A percentile compares a stretch with the other conserved stretches of the same genome.
phyloP scores from a whole-genome alignment of 495 filamentous ascomycete genomes.

The Xylaria curta region DNA sequence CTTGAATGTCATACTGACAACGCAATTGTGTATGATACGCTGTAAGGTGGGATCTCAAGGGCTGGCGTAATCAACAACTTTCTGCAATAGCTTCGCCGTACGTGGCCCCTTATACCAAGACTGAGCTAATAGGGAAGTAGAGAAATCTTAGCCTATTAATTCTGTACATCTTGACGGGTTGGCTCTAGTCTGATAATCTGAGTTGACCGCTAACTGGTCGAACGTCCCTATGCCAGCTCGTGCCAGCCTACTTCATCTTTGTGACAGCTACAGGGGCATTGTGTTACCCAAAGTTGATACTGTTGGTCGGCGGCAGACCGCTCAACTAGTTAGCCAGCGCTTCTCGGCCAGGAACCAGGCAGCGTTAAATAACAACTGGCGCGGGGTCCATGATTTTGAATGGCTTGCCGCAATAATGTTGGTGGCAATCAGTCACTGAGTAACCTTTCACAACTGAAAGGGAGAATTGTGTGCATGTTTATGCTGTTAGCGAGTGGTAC shows the following conservation, averaged over 20 bases:
- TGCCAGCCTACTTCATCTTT: too few species aligned
- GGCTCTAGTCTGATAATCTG: too few species aligned
- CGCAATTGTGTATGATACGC: background rate
- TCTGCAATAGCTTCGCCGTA: background rate
- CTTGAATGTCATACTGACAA: background rate
- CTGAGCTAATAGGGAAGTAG: background rate
- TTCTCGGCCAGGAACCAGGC: background rate
- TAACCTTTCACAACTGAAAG: background rate
- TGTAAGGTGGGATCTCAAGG: background rate
- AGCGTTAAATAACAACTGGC: background rate
- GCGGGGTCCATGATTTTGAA: background rate
- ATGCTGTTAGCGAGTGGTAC: background rate
- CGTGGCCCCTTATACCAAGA: background rate
- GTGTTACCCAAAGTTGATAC: background rate
- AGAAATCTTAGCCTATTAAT: background rate
- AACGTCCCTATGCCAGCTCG: background rate
- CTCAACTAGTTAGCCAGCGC: background rate
- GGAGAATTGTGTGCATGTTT: background rate
- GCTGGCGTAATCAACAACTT: background rate
- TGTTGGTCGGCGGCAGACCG: background rate
- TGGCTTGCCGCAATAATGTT: background rate
- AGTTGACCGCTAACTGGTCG: background rate
- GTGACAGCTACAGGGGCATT: constrained; percentile 4
- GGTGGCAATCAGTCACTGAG: background rate
- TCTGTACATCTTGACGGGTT: background rate